Evolutionary conservation across 495 filamentous ascomycete species (phyloP).

Genomic region (Neurospora intermedia): DNA sequence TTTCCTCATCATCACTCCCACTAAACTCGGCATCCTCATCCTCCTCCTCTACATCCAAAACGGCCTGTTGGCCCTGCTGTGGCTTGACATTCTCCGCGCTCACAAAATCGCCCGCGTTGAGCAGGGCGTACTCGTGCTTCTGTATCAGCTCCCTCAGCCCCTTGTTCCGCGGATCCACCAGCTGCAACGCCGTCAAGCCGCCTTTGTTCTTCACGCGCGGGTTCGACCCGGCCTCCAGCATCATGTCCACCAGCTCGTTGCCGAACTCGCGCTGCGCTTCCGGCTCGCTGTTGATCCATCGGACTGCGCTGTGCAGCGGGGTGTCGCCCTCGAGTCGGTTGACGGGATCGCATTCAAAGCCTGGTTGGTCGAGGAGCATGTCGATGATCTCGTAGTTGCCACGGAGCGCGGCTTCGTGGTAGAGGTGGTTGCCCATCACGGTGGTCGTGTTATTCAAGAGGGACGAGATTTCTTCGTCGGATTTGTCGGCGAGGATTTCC

Average conservation of each 20-base stretch:
- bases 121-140: slow-evolving; percentile 62
- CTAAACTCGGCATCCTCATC: slow-evolving; percentile 43
- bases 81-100: slow-evolving; percentile 21
- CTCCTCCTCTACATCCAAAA: slow-evolving; percentile 17
- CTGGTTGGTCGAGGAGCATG: slow-evolving; percentile 82
- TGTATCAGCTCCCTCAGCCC: slow-evolving; percentile 57
- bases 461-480: slow-evolving; percentile 44
- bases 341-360: slow-evolving; percentile 85
- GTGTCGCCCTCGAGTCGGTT: slow-evolving; percentile 77
- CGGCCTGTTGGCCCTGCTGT: slow-evolving; percentile 1
- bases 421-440: slow-evolving; percentile 71
- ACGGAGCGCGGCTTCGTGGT: slow-evolving; percentile 78
- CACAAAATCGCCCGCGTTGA: slow-evolving; percentile 42
- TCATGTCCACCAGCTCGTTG: slow-evolving; percentile 66
- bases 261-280: slow-evolving; percentile 51
- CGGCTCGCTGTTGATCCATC: slow-evolving; percentile 62
- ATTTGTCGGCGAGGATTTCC: slow-evolving; percentile 36
- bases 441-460: slow-evolving; percentile 79
- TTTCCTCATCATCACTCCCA: slow-evolving; percentile 42
- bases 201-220: slow-evolving; percentile 52
- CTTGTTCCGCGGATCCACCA: slow-evolving; percentile 62
- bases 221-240: slow-evolving; percentile 73
- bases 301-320: slow-evolving; percentile 78
- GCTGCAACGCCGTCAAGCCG: slow-evolving; percentile 54
- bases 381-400: slow-evolving; percentile 94